These are phyloP conservation scores for Daldinia decipiens DNA, from an alignment of 495 filamentous ascomycete species.

Conservation along the genomic window DNA sequence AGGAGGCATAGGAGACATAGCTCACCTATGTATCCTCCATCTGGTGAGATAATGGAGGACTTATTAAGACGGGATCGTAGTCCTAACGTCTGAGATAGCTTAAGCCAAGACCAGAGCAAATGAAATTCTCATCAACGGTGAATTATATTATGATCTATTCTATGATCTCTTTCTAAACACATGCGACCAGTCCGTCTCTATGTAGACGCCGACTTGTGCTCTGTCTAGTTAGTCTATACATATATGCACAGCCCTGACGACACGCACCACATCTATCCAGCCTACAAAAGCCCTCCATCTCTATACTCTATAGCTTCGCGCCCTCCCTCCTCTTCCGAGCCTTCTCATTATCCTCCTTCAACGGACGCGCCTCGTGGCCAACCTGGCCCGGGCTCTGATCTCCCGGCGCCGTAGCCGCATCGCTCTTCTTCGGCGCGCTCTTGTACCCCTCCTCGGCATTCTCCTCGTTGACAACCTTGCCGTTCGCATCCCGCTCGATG, in stretches of 20 bases:
- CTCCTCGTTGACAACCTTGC: conserved; percentile 61
- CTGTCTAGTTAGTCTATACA: conserved; percentile 9
- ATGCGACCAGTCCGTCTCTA: neutral
- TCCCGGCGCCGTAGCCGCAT: conserved; percentile 54
- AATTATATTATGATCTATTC: conserved; percentile 19
- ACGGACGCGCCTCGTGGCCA: conserved; percentile 35
- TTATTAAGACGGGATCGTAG: neutral
- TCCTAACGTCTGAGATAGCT: neutral
- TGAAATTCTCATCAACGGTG: neutral
- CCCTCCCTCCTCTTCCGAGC: conserved; percentile 35
- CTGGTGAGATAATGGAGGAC: neutral
- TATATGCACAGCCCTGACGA: neutral
- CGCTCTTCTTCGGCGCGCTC: conserved; percentile 69
- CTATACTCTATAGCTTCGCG: conserved; percentile 26
- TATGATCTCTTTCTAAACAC: conserved; percentile 3
- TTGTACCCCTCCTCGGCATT: conserved; percentile 64
- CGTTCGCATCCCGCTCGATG: conserved; percentile 63
- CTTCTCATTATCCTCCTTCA: conserved; percentile 47
- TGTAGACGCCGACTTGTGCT: neutral
- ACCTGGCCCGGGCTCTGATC: conserved; percentile 42
- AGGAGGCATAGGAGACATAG: neutral
- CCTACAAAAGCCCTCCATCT: conserved; percentile 1
- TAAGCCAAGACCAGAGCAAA: neutral
- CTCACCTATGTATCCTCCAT: neutral
- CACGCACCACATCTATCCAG: neutral